Base-by-base conservation (phyloP, 805 yeast genomes). In the Candida xiaguanensis region DNA sequence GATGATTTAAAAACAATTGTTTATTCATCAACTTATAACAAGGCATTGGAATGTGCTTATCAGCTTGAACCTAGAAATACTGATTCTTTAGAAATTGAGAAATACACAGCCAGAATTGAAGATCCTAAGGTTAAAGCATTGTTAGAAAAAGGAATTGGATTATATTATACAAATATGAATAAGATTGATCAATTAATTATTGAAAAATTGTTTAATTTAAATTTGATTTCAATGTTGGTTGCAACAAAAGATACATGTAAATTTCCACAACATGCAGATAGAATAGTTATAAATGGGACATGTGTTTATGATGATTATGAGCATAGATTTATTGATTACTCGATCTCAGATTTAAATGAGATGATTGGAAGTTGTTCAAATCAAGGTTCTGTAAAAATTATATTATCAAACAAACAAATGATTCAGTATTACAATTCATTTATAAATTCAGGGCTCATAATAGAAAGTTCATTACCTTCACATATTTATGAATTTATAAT, bases 401-500 rank as follows among this genome's bases (percentile, higher is more conserved):
- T 80, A 42, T 82, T 96, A 0, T 48, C 39, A 13, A 74, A 72
- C 34, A 46, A 72, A 0, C 52, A 78, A 2, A 78, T 73, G 48
- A 62, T 75, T 18, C 74, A 70, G 1, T 90, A 84, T 53, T 88
- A 85, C 57, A 75, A 72, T 38, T 79, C 80, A 51, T 86, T 90
- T 54, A 53, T 93, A 37, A 70, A 65, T 12, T 87, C 84, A 44
- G 77, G 95, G 0, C 56, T 88, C 9, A 97, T 98, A 0, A 66
- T 88, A 19, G 99, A 95, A 58, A 87, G 96, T 60, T 77, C 72
- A 49, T 53, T 89, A 46, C 74, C 74, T 40, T 59, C 66, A 13
- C 61, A 63, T 39, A 47, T 89, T 11, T 81, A 76, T 43, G 97
- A 93, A 55, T 70, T 76, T 0, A 72, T 91, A 25, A 58, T 85